Base-by-base conservation (phyloP, 805 yeast species). In the Schwanniomyces vanrijiae region DNA sequence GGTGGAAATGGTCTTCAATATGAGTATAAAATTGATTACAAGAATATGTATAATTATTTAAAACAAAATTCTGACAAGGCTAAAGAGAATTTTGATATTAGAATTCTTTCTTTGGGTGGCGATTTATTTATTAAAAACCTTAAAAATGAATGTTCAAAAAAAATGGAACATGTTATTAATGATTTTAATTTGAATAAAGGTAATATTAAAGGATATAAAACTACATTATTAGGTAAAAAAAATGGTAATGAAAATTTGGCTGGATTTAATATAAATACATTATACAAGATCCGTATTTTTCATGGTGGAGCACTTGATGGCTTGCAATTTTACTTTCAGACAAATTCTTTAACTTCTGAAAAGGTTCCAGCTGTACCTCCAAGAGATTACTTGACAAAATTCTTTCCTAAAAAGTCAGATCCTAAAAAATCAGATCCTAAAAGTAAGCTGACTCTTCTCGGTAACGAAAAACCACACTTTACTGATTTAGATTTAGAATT, bases 221-320 rank as follows among this genome's bases (percentile, higher is more conserved):
- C 79, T 29, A 56, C 61, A 1, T 41, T 58, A 4, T 55, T 73
- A 40, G 75, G 75, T n/a, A 48, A 54, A 33, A 40, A 49, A 10
- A 41, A 64, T 1, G 59, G 61, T 13, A 50, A 57, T 3, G 55
- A 59, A 31, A 37, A 40, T 4, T 40, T 62, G 5, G 59, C 62
- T 5, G 65, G 69, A 4, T 68, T 75, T 49, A 69, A 73, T 53
- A 62, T 76, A 13, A 51, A 52, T 11, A 55, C 59, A 6, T 69
- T 87, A 2, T 63, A 60, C n/a, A 73, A 72, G 42, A 77, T 90
- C 1, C 75, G 89, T 47, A 77, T 90, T 0, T 85, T 81, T 53
- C 81, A 84, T 54, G 97, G 96, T 2, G 62, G 68, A 19, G 95
- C 96, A 0, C 65, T 94, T 18, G 96, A 91, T 65, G 98, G 98